A percentile compares a stretch with the other conserved stretches of the same genome.
These are phyloP conservation scores for Mariannaea sp. DNA, from an alignment of 2,329 filamentous ascomycete species.

Conservation along the genomic window DNA sequence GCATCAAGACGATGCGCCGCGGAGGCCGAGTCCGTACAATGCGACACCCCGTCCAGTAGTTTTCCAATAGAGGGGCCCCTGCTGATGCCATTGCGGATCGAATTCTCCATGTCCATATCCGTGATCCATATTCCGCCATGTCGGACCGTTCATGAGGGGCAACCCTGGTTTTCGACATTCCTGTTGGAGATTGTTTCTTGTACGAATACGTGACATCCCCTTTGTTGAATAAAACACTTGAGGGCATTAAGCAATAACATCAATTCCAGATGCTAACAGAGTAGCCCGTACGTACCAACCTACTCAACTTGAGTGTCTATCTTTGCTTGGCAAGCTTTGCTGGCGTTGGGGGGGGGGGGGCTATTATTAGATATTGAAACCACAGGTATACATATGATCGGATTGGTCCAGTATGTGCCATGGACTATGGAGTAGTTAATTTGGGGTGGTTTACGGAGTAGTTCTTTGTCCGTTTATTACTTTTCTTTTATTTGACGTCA, in stretches of 20 bases:
- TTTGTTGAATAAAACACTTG: too few relatives aligned
- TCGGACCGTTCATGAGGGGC: not conserved
- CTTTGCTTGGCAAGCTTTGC: not conserved
- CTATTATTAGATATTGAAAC: too few relatives aligned
- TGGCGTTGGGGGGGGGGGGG: too few relatives aligned
- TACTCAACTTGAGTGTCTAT: not conserved
- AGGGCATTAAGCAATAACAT: too few relatives aligned
- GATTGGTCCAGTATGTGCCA: too few relatives aligned
- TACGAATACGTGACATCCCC: not conserved
- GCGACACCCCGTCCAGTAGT: not conserved
- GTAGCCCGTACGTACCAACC: not conserved
- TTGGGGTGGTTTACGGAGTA: too few relatives aligned
- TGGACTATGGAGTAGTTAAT: too few relatives aligned
- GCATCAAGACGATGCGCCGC: slow-evolving; percentile 16
- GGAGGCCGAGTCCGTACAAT: slow-evolving; percentile 7
- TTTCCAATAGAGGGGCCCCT: slow-evolving; percentile 2
- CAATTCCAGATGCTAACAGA: too few relatives aligned
- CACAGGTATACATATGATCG: too few relatives aligned
- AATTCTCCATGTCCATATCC: slow-evolving; percentile 4
- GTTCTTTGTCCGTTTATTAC: too few relatives aligned
- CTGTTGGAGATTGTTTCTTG: not conserved
- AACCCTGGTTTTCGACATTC: slow-evolving; percentile 5
- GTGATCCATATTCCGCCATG: not conserved
- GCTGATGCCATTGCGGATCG: not conserved
- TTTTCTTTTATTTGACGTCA: not conserved